These are phyloP conservation scores for Ophiostoma tasmaniense DNA, from an alignment of 2,329 filamentous ascomycete genomes.

Conservation along the genomic window DNA sequence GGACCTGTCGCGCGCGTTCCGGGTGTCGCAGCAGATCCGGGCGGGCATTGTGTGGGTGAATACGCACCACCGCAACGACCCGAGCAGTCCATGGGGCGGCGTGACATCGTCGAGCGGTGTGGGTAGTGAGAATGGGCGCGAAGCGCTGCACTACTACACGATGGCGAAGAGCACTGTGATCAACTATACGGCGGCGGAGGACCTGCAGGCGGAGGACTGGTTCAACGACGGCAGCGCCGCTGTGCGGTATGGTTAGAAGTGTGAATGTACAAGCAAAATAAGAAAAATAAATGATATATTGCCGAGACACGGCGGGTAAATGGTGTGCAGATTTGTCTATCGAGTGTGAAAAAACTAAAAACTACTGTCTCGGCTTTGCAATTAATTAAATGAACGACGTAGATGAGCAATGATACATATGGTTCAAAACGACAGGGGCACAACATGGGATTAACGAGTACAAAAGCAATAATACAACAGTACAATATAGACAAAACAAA, in stretches of 20 bases:
- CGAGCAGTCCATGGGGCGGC: constrained; percentile 63
- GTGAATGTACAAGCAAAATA: too few species aligned
- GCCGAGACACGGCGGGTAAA: not conserved
- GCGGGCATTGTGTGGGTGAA: constrained; percentile 54
- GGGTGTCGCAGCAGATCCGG: constrained; percentile 61
- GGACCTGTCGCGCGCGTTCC: constrained; percentile 63
- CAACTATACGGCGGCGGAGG: constrained; percentile 54
- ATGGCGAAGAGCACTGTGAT: constrained; percentile 58
- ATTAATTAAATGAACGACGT: not conserved
- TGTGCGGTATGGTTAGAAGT: constrained; percentile 56
- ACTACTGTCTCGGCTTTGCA: not conserved
- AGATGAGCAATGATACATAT: not conserved
- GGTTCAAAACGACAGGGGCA: not conserved
- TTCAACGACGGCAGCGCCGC: constrained; percentile 49
- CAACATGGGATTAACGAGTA: not conserved
- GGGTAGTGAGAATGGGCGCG: constrained; percentile 64
- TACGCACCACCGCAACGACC: constrained; percentile 64
- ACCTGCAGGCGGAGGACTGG: constrained; percentile 54
- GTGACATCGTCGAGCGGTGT: constrained; percentile 54
- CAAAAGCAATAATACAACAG: not conserved
- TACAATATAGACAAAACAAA: not conserved
- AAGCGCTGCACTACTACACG: constrained; percentile 53
- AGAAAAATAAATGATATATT: not conserved
- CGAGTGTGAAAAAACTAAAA: not conserved
- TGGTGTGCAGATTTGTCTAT: not conserved